Base-by-base conservation (phyloP, 768 basidiomycete genomes). In the Cystobasidium ongulense region DNA sequence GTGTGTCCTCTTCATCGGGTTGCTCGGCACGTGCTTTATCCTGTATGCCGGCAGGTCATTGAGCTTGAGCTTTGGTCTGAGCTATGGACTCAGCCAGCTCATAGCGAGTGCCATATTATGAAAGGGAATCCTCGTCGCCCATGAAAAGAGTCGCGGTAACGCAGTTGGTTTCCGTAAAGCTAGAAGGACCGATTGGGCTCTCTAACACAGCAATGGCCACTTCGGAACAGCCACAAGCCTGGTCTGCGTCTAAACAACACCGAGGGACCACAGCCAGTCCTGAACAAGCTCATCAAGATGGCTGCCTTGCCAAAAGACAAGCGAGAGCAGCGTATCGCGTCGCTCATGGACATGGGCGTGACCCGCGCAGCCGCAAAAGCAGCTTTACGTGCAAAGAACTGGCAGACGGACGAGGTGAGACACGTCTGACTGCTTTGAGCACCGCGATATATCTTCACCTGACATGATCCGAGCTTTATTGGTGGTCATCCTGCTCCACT, bases 321-420 rank as follows among this genome's bases (percentile, higher is more conserved):
- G 25, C 25, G 33, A 15, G 68, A 71, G 27, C 31, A 43, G 53
- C 52, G 54, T 25, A 71, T 71, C 25, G 27, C 29, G 25, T 52
- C 50, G 33, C 68, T 71, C 23, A 38, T 54, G 33, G 68, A 71
- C 10, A 71, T 71, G 68, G 68, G 68, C 25, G 50, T 36, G 21
- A 71, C 50, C 18, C 50, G 68, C 4, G 54, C 68, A 31, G 68
- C 68, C 1, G 68, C 68, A 57, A 71, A 59, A 25, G 54, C 50
- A 46, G 68, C 68, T 8, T 52, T 71, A 27, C 33, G 35, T 35
- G 68, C 68, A 36, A 54, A 36, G 23, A 39, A 38, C 25, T 36
- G 53, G 68, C 50, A 71, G 23, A 38, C 36, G 21, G 68, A 71
- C 1, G 68, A 71, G 54, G 68, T 71, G 53, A 52, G 67, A 23